Conservation (phyloP, 495 filamentous ascomycete genomes). For the Penicillium paradoxum region DNA sequence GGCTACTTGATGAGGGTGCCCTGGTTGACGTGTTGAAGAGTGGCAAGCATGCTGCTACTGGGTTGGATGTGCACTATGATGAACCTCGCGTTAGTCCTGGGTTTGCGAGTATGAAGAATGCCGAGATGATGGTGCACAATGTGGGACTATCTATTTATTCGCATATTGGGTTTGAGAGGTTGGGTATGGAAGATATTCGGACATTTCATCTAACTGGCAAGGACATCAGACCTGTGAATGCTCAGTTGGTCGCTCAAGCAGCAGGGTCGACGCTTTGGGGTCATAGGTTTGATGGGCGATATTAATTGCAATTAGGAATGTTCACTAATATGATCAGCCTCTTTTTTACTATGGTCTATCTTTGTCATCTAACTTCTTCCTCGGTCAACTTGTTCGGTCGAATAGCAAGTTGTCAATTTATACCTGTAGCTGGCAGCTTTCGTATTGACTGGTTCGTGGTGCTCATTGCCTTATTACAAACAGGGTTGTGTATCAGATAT, state of each 20-base stretch:
- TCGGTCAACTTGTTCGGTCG: too few species aligned
- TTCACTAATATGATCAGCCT: too few species aligned
- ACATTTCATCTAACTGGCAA: conserved; percentile 49
- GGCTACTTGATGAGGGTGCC: conserved; percentile 65
- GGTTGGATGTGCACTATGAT: conserved; percentile 63
- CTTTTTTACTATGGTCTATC: too few species aligned
- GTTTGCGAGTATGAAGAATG: conserved; percentile 47
- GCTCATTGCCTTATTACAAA: too few species aligned
- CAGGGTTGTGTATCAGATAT: too few species aligned
- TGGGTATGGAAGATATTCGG: conserved; percentile 69
- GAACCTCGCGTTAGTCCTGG: conserved; percentile 47
- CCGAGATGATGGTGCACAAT: conserved; percentile 64
- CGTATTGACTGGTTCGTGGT: too few species aligned
- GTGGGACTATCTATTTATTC: conserved; percentile 69
- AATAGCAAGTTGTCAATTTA: too few species aligned
- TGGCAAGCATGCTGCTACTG: conserved; percentile 49
- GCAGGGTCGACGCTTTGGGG: too few species aligned
- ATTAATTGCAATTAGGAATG: too few species aligned
- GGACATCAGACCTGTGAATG: conserved; percentile 62
- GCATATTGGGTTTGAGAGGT: conserved; percentile 65
- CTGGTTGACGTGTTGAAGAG: conserved; percentile 57
- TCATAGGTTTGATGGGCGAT: too few species aligned
- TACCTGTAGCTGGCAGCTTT: too few species aligned
- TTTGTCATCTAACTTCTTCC: too few species aligned
- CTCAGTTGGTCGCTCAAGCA: conserved; percentile 40